phyloP scores from a whole-genome alignment of 164 flowering plant species.

The Stephania japonica region DNA sequence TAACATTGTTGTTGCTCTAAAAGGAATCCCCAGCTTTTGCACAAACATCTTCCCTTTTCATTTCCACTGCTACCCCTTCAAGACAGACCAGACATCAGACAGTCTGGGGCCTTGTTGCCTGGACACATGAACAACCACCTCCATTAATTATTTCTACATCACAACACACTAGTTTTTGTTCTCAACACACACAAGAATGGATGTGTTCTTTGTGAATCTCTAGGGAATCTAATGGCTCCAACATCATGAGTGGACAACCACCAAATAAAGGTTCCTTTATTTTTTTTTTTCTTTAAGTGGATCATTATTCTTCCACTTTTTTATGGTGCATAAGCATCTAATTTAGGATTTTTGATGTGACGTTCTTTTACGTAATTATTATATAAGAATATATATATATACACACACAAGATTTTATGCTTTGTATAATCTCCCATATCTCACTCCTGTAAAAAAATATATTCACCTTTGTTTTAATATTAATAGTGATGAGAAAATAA shows the following conservation, averaged over 20 bases:
- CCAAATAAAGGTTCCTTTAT: neutral
- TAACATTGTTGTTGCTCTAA: constrained; percentile 8
- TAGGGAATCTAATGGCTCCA: neutral
- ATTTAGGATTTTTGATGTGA: neutral
- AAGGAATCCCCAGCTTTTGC: constrained; percentile 6
- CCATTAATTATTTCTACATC: neutral
- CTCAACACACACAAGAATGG: neutral
- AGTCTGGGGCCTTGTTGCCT: constrained; percentile 11
- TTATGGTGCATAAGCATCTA: neutral
- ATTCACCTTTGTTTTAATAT: too few relatives aligned
- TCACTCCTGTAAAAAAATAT: neutral
- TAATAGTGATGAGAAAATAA: too few relatives aligned
- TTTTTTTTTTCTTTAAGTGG: constrained; percentile 1
- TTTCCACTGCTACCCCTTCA: constrained; percentile 4
- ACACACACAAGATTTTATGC: neutral
- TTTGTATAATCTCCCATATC: neutral
- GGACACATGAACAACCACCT: neutral
- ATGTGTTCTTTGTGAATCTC: neutral
- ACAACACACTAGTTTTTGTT: neutral
- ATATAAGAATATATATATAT: neutral
- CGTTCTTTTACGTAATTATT: neutral
- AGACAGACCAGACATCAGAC: constrained; percentile 14
- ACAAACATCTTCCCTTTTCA: neutral
- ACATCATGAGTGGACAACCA: neutral
- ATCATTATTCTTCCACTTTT: neutral